phyloP scores from a whole-genome alignment of 345 rosid genomes.

The Abelmoschus esculentus region DNA sequence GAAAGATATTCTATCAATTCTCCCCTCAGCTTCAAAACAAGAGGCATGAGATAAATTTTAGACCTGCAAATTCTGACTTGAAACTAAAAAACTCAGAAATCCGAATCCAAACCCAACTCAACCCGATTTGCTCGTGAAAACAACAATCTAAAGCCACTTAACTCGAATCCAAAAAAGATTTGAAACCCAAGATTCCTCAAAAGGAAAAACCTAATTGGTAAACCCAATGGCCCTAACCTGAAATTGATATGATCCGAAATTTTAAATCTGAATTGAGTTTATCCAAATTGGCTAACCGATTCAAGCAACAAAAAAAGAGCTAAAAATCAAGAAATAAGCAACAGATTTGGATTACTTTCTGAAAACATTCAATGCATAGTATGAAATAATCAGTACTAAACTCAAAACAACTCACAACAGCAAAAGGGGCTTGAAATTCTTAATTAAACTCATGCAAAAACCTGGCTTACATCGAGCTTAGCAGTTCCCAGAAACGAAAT shows the following conservation, averaged over 20 bases:
- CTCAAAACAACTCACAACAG: background rate
- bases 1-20: background rate
- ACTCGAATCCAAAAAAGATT: background rate
- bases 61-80: background rate
- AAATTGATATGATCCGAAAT: background rate
- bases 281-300: too few relatives aligned
- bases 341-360: too few relatives aligned
- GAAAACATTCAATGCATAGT: too few relatives aligned
- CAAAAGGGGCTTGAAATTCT: background rate
- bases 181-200: background rate
- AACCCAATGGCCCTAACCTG: background rate
- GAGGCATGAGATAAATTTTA: background rate
- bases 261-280: background rate
- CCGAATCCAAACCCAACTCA: background rate
- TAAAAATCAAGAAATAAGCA: too few relatives aligned
- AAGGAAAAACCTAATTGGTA: background rate
- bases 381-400: too few relatives aligned
- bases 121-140: background rate
- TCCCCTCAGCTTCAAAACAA: background rate
- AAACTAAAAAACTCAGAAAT: background rate
- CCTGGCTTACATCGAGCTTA: conserved; percentile 44
- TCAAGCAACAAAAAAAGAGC: too few relatives aligned
- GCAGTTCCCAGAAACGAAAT: conserved; percentile 67
- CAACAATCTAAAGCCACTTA: background rate
- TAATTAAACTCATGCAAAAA: background rate